Conservation (phyloP, 331 rosid genomes). For the Telfairia occidentalis region DNA sequence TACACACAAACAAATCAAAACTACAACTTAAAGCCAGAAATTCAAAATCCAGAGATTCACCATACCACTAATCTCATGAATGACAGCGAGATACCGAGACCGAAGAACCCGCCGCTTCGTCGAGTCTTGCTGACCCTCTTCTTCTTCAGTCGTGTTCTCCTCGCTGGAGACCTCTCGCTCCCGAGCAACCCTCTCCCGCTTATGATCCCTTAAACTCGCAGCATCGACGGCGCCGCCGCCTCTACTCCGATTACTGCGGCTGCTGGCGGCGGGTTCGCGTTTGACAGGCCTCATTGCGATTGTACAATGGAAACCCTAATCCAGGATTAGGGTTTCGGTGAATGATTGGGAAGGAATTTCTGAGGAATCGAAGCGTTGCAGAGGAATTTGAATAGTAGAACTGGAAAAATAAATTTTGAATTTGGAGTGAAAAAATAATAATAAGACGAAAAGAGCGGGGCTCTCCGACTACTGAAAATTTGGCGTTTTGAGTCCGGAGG, state of each 20-base stretch:
- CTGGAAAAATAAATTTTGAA: not conserved
- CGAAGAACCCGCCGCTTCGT: constrained; percentile 53
- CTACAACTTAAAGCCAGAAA: not conserved
- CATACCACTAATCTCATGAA: constrained; percentile 43
- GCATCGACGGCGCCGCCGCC: not conserved
- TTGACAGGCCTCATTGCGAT: constrained; percentile 7
- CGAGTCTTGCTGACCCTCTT: constrained; percentile 21
- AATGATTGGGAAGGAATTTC: not conserved
- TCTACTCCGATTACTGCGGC: constrained; percentile 15
- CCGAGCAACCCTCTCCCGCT: constrained; percentile 21
- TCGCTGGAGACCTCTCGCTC: constrained; percentile 10
- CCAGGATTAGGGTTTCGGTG: not conserved
- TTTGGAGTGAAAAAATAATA: not conserved
- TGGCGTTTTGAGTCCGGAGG: not conserved
- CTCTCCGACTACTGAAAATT: not conserved
- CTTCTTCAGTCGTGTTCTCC: constrained; percentile 11
- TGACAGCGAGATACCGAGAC: constrained; percentile 41
- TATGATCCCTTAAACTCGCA: constrained; percentile 15
- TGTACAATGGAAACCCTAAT: not conserved
- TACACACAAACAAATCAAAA: not conserved
- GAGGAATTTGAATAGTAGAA: not conserved
- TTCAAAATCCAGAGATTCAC: not conserved
- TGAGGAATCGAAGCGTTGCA: not conserved
- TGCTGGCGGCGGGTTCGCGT: not conserved
- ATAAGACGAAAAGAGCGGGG: not conserved